Evolutionary conservation across 306 rosid species (phyloP).

Genomic region (Gleditsia sinensis): DNA sequence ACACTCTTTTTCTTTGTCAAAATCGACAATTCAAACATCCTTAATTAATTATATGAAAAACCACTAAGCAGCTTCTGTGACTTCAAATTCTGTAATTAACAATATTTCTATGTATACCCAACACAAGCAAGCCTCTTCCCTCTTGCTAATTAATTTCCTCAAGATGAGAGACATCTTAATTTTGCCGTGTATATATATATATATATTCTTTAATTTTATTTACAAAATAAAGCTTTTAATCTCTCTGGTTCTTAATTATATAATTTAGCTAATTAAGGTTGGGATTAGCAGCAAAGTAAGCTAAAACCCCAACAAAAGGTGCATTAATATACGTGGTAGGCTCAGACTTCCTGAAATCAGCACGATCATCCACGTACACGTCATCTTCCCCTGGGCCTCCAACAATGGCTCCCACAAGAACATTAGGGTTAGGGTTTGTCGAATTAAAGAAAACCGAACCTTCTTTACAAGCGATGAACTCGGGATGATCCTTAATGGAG

Average conservation of each 20-base stretch:
- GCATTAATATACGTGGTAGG: slow-evolving; percentile 92
- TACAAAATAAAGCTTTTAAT: slow-evolving; percentile 8
- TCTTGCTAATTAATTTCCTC: slow-evolving; percentile 31
- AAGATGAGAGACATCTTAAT: slow-evolving; percentile 56
- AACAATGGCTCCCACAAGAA: slow-evolving; percentile 72
- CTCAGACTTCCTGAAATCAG: slow-evolving; percentile 69
- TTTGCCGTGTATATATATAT: neutral
- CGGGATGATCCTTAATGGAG: slow-evolving; percentile 62
- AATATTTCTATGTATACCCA: neutral
- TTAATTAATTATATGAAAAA: no score
- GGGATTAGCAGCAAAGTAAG: slow-evolving; percentile 73
- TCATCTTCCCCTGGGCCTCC: slow-evolving; percentile 86
- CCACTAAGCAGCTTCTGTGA: slow-evolving; percentile 12
- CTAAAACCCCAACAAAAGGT: slow-evolving; percentile 79
- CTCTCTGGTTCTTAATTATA: no score
- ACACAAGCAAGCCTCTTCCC: slow-evolving; percentile 47
- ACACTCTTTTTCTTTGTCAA: neutral
- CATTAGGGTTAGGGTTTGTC: slow-evolving; percentile 65
- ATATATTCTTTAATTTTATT: slow-evolving; percentile 2
- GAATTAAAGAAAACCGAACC: slow-evolving; percentile 73
- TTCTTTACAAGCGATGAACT: slow-evolving; percentile 67
- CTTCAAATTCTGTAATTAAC: neutral
- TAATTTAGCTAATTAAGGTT: slow-evolving; percentile 26
- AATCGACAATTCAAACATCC: neutral
- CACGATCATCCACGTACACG: slow-evolving; percentile 63